Conservation (phyloP, 345 rosid species). For the Arabidopsis suecica region DNA sequence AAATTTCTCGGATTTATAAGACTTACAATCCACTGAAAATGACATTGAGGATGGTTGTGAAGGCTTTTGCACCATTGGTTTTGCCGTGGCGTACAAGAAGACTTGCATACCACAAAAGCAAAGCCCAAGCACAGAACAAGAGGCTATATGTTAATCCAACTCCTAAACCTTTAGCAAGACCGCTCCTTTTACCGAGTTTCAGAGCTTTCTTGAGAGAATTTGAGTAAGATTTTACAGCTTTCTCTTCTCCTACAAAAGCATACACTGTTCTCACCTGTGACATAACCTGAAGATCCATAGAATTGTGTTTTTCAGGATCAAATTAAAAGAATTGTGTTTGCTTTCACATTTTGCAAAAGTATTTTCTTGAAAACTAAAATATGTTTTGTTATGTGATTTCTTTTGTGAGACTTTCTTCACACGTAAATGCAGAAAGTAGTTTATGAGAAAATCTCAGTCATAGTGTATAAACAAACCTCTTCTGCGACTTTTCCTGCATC, state of each 20-base stretch:
- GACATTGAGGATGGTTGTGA: conserved; percentile 77
- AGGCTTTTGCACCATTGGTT: conserved; percentile 77
- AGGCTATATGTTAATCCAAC: conserved; percentile 74
- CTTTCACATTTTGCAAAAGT: not conserved
- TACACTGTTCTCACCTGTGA: conserved; percentile 81
- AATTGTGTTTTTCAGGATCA: not conserved
- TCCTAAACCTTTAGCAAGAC: conserved; percentile 78
- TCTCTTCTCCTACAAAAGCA: conserved; percentile 80
- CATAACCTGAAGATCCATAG: conserved; percentile 53
- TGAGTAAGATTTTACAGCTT: conserved; percentile 66
- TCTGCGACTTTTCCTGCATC: conserved; percentile 82
- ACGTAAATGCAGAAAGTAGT: not conserved
- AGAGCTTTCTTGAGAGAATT: conserved; percentile 59
- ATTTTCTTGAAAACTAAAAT: not conserved
- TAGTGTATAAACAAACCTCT: conserved; percentile 55
- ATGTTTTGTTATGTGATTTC: not conserved
- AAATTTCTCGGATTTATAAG: not conserved
- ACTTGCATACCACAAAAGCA: conserved; percentile 72
- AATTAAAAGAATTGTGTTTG: not conserved
- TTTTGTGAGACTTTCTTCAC: not conserved
- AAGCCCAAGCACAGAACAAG: conserved; percentile 76
- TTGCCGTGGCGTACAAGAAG: conserved; percentile 67
- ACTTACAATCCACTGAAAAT: conserved; percentile 87
- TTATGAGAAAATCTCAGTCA: not conserved
- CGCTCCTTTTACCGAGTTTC: conserved; percentile 65